These are phyloP conservation scores for Macrotyloma uniflorum DNA, from an alignment of 306 rosid species.

Conservation along the genomic window DNA sequence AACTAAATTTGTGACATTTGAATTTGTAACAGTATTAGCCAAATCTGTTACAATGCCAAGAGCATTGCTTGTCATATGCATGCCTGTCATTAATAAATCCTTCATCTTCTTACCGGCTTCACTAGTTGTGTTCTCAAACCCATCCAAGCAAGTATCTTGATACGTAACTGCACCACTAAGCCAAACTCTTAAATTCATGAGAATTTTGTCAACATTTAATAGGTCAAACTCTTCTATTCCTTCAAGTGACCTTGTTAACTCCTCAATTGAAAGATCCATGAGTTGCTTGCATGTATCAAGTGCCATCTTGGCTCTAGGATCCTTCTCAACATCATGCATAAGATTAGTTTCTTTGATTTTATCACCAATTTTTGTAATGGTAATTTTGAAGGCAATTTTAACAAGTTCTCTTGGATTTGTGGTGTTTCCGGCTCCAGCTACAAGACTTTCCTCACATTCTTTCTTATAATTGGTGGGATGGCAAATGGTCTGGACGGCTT, in stretches of 20 bases:
- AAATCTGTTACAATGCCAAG: neutral
- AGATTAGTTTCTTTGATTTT: constrained; percentile 43
- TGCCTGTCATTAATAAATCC: neutral
- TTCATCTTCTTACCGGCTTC: neutral
- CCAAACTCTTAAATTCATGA: neutral
- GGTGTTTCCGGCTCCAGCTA: neutral
- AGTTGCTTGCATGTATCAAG: constrained; percentile 63
- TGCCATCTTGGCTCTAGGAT: constrained; percentile 58
- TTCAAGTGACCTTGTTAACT: constrained; percentile 32
- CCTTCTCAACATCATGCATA: constrained; percentile 55
- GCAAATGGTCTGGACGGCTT: neutral
- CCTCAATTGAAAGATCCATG: constrained; percentile 47
- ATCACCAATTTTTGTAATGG: neutral
- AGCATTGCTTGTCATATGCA: neutral
- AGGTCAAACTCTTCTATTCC: neutral
- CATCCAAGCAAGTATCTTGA: constrained; percentile 67
- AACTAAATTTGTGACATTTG: neutral
- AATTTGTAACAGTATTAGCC: neutral
- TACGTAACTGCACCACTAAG: neutral
- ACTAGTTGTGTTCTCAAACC: neutral
- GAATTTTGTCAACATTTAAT: neutral
- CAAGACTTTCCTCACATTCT: neutral
- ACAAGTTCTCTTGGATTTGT: neutral
- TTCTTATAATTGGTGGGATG: neutral
- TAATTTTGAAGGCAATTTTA: neutral